A percentile compares a stretch with the other conserved stretches of the same genome.
Conservation (phyloP, 768 basidiomycete genomes). For the Kondoa subrosea region DNA sequence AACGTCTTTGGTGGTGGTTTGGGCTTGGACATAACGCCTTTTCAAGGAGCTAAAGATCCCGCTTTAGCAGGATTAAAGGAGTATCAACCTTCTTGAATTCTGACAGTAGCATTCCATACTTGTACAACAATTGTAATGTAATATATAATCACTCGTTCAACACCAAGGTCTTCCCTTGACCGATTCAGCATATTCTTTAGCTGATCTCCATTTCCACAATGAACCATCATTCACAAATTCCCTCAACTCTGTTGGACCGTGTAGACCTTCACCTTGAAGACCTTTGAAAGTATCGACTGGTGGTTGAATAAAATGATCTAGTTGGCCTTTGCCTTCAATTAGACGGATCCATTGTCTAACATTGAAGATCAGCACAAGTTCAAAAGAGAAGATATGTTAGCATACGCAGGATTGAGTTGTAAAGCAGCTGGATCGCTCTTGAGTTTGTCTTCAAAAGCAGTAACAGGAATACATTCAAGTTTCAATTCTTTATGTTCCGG, state of each 20-base stretch:
- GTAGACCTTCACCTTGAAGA: not conserved
- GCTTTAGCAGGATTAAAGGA: not conserved
- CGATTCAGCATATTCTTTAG: not conserved
- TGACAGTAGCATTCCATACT: too few species aligned
- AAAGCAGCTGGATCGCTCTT: not conserved
- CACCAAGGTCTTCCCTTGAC: not conserved
- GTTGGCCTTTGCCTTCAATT: not conserved
- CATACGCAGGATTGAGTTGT: not conserved
- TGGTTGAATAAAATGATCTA: not conserved
- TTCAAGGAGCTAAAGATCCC: not conserved
- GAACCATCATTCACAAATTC: not conserved
- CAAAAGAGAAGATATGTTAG: not conserved
- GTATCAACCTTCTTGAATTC: not conserved
- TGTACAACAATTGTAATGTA: too few species aligned
- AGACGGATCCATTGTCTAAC: not conserved
- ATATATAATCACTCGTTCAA: too few species aligned
- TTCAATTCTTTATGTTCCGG: not conserved
- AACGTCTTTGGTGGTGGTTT: not conserved
- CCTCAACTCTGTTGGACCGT: not conserved
- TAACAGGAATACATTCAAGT: not conserved
- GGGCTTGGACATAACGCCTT: not conserved
- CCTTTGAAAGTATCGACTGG: not conserved
- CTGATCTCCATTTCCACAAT: not conserved
- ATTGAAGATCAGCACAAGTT: not conserved
- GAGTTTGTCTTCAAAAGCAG: not conserved